Evolutionary conservation across 805 yeast genomes (phyloP).

Genomic region (Isabelozyma gotoi): DNA sequence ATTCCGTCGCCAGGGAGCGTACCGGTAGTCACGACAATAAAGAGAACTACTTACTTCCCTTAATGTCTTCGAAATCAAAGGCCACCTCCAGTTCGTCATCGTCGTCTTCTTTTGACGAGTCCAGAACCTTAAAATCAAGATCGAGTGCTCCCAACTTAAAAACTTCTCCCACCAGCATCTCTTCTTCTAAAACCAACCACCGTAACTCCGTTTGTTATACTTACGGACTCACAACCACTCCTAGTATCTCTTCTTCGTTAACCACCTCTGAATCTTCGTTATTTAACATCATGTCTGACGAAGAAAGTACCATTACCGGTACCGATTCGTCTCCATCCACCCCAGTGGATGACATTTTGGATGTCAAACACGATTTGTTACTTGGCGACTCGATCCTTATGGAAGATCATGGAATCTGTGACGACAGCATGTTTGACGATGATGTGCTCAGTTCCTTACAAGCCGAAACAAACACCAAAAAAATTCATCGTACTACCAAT

Average conservation of each 20-base stretch:
- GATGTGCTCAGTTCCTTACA: not conserved
- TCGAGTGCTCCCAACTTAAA: constrained; percentile 22
- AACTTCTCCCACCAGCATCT: constrained; percentile 1
- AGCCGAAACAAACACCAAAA: not conserved
- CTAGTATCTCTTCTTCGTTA: not conserved
- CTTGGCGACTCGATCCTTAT: constrained; percentile 1
- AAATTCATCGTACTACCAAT: constrained; percentile 14
- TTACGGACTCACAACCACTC: not conserved
- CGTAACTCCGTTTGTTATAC: constrained; percentile 7
- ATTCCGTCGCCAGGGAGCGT: constrained; percentile 8
- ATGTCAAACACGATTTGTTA: not conserved
- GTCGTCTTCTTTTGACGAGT: not conserved
- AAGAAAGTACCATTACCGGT: not conserved
- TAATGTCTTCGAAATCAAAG: not conserved
- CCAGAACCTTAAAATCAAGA: constrained; percentile 14
- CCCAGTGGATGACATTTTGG: not conserved
- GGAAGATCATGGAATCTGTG: not conserved
- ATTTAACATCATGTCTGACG: constrained; percentile 7
- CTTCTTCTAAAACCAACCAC: not conserved
- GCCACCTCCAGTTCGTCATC: not conserved
- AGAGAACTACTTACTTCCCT: constrained; percentile 11
- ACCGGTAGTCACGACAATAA: constrained; percentile 8
- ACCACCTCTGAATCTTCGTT: constrained; percentile 6
- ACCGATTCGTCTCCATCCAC: constrained; percentile 12
- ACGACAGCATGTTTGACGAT: constrained; percentile 3